These are phyloP conservation scores for Neonectria magnoliae DNA, from an alignment of 2,329 filamentous ascomycete species.

Conservation along the genomic window DNA sequence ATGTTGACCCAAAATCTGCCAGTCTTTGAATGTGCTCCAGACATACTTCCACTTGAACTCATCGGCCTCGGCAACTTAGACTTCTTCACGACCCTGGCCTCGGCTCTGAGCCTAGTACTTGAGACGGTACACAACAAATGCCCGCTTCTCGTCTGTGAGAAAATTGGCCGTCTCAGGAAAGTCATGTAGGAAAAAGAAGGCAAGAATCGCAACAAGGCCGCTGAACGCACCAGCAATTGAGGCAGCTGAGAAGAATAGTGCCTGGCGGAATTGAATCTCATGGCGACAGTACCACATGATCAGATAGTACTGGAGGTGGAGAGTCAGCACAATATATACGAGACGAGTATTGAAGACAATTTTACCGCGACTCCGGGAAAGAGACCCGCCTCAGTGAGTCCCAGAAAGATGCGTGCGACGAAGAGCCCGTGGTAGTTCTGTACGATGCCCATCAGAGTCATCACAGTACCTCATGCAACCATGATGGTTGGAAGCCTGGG, in stretches of 20 bases:
- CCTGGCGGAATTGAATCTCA: conserved; percentile 65
- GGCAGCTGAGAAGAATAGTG: conserved; percentile 85
- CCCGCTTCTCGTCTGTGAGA: conserved; percentile 75
- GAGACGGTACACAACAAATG: conserved; percentile 75
- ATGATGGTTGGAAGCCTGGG: conserved; percentile 82
- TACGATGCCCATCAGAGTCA: conserved; percentile 65
- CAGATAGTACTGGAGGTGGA: conserved; percentile 55
- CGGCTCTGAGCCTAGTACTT: conserved; percentile 66
- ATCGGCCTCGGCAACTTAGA: conserved; percentile 71
- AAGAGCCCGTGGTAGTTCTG: conserved; percentile 59
- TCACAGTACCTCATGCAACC: conserved; percentile 64
- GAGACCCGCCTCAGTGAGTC: conserved; percentile 73
- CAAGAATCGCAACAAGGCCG: conserved; percentile 72
- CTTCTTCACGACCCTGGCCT: conserved; percentile 24
- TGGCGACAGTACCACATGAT: conserved; percentile 70
- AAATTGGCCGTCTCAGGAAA: conserved; percentile 84
- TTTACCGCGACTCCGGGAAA: conserved; percentile 69
- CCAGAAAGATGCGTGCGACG: conserved; percentile 66
- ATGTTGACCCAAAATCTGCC: conserved; percentile 77
- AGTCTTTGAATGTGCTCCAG: conserved; percentile 77
- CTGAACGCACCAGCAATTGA: conserved; percentile 83
- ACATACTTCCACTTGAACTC: conserved; percentile 81
- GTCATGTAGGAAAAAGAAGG: conserved; percentile 80
- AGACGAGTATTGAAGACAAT: conserved; percentile 11
- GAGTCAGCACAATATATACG: not conserved